Evolutionary conservation across 2,329 filamentous ascomycete species (phyloP).

Genomic region (Beauveria caledonica): DNA sequence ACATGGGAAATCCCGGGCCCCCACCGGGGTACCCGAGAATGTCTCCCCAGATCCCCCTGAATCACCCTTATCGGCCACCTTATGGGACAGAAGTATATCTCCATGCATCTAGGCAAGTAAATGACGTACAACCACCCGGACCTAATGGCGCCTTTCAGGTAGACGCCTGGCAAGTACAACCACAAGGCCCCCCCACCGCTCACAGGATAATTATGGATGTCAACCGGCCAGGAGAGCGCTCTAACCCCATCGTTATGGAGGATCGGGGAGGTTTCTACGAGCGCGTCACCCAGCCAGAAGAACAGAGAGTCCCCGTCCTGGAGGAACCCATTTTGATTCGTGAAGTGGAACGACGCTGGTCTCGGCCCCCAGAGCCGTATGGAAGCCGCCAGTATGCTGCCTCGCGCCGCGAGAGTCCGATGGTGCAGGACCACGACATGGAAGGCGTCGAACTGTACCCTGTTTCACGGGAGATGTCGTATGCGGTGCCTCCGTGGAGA

Average conservation of each 20-base stretch:
- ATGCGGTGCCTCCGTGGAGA: background rate
- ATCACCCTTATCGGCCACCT: background rate
- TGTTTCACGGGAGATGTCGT: background rate
- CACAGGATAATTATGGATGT: conserved; percentile 24
- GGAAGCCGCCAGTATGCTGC: background rate
- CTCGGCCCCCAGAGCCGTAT: conserved; percentile 3
- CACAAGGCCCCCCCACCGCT: conserved; percentile 15
- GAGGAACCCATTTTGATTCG: conserved; percentile 13
- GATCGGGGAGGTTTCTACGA: conserved; percentile 31
- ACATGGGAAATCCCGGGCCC: background rate
- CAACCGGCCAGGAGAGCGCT: conserved; percentile 22
- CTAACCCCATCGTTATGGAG: conserved; percentile 31
- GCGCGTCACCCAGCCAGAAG: conserved; percentile 19
- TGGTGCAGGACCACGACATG: conserved; percentile 5
- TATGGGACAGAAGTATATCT: background rate
- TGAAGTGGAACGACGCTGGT: conserved; percentile 7
- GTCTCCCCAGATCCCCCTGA: background rate
- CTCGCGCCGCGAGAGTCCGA: conserved; percentile 1
- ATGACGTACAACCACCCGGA: conserved; percentile 2
- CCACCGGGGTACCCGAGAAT: background rate
- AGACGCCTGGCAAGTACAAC: conserved; percentile 9
- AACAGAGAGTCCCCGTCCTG: conserved; percentile 12
- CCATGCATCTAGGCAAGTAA: background rate
- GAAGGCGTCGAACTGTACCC: conserved; percentile 2
- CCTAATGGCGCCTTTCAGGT: background rate